phyloP scores from a whole-genome alignment of 2,329 filamentous ascomycete species.

The Pseudogymnoascus pannorum region DNA sequence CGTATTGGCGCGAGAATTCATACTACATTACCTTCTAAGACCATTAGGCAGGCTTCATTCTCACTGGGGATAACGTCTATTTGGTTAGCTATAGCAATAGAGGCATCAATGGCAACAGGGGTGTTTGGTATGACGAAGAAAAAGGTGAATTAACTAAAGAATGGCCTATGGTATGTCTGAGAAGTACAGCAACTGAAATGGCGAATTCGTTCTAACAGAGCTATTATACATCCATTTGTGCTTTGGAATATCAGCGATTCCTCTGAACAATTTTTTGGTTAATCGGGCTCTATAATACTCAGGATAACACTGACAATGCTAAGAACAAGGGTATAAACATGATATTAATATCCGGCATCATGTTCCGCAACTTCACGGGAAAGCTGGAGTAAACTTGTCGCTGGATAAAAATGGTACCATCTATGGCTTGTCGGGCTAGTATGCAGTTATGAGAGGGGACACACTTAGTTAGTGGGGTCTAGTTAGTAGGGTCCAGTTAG shows the following conservation, averaged over 20 bases:
- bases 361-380: conserved; percentile 45
- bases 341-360: conserved; percentile 42
- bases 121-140: conserved; percentile 41
- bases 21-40: conserved; percentile 49
- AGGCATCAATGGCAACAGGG: conserved; percentile 47
- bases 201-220: no score
- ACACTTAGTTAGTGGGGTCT: background rate
- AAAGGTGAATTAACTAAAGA: conserved; percentile 41
- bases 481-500: background rate
- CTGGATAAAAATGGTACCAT: background rate
- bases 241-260: conserved; percentile 48
- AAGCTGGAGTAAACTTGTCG: conserved; percentile 28
- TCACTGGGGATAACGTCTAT: conserved; percentile 41
- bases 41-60: conserved; percentile 44
- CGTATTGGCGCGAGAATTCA: conserved; percentile 47
- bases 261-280: background rate
- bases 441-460: background rate
- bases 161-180: conserved; percentile 37
- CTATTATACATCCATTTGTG: conserved; percentile 37
- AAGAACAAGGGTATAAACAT: conserved; percentile 40
- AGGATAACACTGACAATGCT: conserved; percentile 44
- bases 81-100: conserved; percentile 39
- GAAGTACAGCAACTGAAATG: no score
- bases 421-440: background rate
- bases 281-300: conserved; percentile 36